Percentiles rank a stretch among this genome's conserved stretches.
phyloP scores from a whole-genome alignment of 805 yeast genomes.

The Myxozyma nipponensis region DNA sequence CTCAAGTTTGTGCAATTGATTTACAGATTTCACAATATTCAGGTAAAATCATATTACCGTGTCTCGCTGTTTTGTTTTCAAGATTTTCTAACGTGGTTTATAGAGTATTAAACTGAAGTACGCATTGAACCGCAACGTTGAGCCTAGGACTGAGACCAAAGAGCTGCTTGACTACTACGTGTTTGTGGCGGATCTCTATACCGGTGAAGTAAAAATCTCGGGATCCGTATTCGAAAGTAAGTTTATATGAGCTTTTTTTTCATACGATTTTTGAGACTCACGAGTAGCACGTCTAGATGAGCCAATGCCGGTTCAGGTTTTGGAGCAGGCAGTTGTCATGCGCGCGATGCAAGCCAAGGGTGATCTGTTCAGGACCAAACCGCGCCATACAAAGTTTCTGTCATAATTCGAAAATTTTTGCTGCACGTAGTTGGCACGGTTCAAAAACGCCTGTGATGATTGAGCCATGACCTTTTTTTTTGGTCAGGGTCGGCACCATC shows the following conservation, averaged over 20 bases:
- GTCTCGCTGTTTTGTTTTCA: background rate
- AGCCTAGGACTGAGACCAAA: conserved; percentile 6
- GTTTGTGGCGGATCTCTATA: conserved; percentile 7
- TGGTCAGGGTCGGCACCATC: too few species aligned
- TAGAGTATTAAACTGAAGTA: conserved; percentile 13
- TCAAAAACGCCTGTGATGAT: too few species aligned
- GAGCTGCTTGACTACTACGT: conserved; percentile 21
- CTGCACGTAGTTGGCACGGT: background rate
- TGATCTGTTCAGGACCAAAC: conserved; percentile 20
- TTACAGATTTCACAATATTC: conserved; percentile 15
- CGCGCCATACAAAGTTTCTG: conserved; percentile 9
- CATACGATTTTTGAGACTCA: background rate
- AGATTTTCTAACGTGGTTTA: background rate
- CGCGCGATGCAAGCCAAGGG: conserved; percentile 20
- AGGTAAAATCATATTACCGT: conserved; percentile 10
- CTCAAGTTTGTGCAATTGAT: conserved; percentile 15
- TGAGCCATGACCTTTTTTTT: too few species aligned
- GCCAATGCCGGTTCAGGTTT: conserved; percentile 11
- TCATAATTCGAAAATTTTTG: background rate
- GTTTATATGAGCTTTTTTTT: background rate
- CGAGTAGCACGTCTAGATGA: conserved; percentile 12
- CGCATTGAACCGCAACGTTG: conserved; percentile 10
- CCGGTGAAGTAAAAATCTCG: conserved; percentile 12
- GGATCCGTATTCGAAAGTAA: conserved; percentile 26
- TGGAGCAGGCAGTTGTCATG: background rate